phyloP scores from a whole-genome alignment of 139 green algal species.

The Haematococcus sp. region DNA sequence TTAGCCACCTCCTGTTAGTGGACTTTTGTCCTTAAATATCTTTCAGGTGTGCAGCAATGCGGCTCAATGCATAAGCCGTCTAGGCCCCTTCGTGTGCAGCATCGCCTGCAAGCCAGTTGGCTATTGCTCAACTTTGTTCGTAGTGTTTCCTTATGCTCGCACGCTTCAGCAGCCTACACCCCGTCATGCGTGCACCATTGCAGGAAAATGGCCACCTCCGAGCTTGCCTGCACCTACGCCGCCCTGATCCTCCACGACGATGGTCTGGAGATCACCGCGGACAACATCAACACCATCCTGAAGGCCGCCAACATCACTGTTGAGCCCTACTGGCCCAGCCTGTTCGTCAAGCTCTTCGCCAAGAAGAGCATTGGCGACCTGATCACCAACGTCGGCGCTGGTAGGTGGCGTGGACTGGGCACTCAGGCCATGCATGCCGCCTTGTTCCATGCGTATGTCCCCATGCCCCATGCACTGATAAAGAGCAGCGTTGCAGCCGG shows the following conservation, averaged over 20 bases:
- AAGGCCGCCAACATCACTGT: constrained; percentile 84
- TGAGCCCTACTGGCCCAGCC: constrained; percentile 94
- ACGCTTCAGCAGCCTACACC: no score
- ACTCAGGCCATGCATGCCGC: no score
- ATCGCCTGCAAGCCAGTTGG: no score
- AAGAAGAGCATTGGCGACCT: constrained; percentile 94
- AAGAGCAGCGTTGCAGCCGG: no score
- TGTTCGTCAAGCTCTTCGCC: constrained; percentile 96
- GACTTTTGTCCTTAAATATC: no score
- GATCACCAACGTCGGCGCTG: constrained; percentile 91
- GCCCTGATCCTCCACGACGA: constrained; percentile 96
- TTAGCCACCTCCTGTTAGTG: no score
- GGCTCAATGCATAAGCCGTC: no score
- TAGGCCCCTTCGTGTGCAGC: no score
- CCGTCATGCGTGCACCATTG: no score
- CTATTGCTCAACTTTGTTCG: no score
- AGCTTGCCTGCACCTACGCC: constrained; percentile 72
- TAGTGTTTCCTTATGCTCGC: no score
- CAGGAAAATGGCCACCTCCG: constrained; percentile 20
- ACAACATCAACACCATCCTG: constrained; percentile 91
- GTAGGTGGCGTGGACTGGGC: constrained; percentile 2
- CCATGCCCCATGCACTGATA: background rate
- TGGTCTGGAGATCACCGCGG: constrained; percentile 86
- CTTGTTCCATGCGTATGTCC: background rate
- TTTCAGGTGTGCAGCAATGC: no score